Base-by-base conservation (phyloP, 1,284 basidiomycete species). In the Melampsora americana region DNA sequence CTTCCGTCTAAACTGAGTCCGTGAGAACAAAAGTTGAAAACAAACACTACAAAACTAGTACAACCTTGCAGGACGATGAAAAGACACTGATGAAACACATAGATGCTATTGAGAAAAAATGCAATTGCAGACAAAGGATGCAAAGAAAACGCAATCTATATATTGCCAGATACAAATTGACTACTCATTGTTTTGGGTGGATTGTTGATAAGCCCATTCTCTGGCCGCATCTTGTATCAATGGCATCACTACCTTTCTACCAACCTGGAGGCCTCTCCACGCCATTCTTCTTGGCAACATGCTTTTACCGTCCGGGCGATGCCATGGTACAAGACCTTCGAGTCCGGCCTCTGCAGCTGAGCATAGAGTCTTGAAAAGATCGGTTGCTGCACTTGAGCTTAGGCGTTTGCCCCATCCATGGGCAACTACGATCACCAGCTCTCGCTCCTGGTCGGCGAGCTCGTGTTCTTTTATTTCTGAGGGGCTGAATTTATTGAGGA, bases 391-490 rank as follows among this genome's bases (percentile, higher is more conserved):
- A 16, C 32, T 12, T n/a, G 28, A 26, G 4, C 26, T 53, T 18
- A 78, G 56, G 39, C 76, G 42, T 65, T 78, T 77, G 2, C 77
- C 79, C 69, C 76, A 78, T 0, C 78, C 80, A 76, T 80, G 80
- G 4, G 80, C 80, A 16, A 80, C 80, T 28, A 80, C 77, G 26
- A 80, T 62, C n/a, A 78, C 79, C 46, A 80, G 71, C 73, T 80
- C 79, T 20, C 78, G 72, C 30, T 73, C 70, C n/a, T 78, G 78
- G 32, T 77, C 48, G 30, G 68, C 73, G 28, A 56, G n/a, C 28
- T 56, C 28, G 11, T 69, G 66, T n/a, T 69, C 59, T 23, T 48
- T 66, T 26, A 48, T 66, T 4, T 68, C 59, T 66, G 79, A 66
- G 26, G 69, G 69, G 64, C 69, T 79, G 28, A 28, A 56, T 68